phyloP scores from a whole-genome alignment of 75 land plant species.

The Sequoiadendron giganteum region DNA sequence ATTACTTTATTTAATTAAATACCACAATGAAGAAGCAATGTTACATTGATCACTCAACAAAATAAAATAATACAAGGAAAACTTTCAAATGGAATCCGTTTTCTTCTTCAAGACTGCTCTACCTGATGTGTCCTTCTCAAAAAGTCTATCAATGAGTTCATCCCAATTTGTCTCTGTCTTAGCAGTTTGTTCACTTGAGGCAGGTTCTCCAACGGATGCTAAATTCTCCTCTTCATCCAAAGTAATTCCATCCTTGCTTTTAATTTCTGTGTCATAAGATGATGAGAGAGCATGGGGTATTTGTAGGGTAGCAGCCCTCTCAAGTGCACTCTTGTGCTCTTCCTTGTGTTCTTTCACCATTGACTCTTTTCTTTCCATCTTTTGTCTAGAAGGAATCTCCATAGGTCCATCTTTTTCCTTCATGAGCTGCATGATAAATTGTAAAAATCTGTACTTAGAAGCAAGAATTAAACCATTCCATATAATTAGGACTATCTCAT shows the following conservation, averaged over 20 bases:
- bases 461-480: not conserved
- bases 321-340: conserved; percentile 73
- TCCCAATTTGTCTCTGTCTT: conserved; percentile 49
- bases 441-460: not conserved
- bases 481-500: not conserved
- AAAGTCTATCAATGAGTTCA: conserved; percentile 47
- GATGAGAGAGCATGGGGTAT: conserved; percentile 61
- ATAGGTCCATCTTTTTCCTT: conserved; percentile 14
- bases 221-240: not conserved
- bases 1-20: not conserved
- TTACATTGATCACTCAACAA: not conserved
- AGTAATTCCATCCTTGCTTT: not conserved
- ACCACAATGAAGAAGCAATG: not conserved
- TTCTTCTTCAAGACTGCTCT: conserved; percentile 28
- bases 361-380: conserved; percentile 54
- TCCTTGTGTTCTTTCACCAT: conserved; percentile 44
- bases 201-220: not conserved
- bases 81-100: not conserved
- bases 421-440: conserved; percentile 26
- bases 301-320: conserved; percentile 66
- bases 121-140: conserved; percentile 39
- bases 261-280: conserved; percentile 15
- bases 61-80: not conserved
- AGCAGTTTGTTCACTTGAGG: not conserved
- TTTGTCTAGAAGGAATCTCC: conserved; percentile 45